These are phyloP conservation scores for Trifolium repens DNA, from an alignment of 306 rosid species.

Conservation along the genomic window DNA sequence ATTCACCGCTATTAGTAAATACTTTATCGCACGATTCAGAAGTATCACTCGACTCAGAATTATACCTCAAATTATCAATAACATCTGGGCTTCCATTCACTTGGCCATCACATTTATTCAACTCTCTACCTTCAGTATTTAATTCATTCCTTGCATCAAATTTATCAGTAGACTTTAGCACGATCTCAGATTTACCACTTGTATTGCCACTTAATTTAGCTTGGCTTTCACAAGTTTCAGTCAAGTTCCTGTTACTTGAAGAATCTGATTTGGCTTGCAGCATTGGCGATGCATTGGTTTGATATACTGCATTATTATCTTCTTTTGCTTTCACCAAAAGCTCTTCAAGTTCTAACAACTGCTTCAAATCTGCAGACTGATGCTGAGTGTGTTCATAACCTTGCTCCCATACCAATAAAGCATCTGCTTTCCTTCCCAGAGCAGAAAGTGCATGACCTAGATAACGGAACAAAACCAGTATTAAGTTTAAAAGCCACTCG, in stretches of 20 bases:
- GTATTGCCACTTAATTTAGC: slow-evolving; percentile 49
- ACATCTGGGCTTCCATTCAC: slow-evolving; percentile 61
- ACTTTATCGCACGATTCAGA: slow-evolving; percentile 63
- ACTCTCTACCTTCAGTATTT: slow-evolving; percentile 50
- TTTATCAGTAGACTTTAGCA: slow-evolving; percentile 50
- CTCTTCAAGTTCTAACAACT: slow-evolving; percentile 85
- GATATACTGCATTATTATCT: slow-evolving; percentile 40
- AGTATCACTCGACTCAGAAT: slow-evolving; percentile 68
- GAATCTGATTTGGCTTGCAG: slow-evolving; percentile 48
- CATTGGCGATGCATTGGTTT: slow-evolving; percentile 43
- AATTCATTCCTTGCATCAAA: slow-evolving; percentile 48
- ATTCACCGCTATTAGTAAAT: slow-evolving; percentile 48
- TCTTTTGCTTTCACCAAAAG: slow-evolving; percentile 67
- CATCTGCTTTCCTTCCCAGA: slow-evolving; percentile 84
- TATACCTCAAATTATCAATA: slow-evolving; percentile 54
- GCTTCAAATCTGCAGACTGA: slow-evolving; percentile 83
- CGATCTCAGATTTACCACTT: slow-evolving; percentile 55
- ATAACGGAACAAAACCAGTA: slow-evolving; percentile 30
- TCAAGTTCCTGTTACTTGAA: slow-evolving; percentile 40
- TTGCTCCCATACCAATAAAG: slow-evolving; percentile 85
- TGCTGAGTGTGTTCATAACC: slow-evolving; percentile 75
- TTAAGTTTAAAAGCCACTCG: slow-evolving; percentile 31
- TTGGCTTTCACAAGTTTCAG: slow-evolving; percentile 42
- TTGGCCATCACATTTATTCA: slow-evolving; percentile 51
- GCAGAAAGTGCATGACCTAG: slow-evolving; percentile 77